Base-by-base conservation (phyloP, 1,284 basidiomycete species). In the Termitomyces sp. region DNA sequence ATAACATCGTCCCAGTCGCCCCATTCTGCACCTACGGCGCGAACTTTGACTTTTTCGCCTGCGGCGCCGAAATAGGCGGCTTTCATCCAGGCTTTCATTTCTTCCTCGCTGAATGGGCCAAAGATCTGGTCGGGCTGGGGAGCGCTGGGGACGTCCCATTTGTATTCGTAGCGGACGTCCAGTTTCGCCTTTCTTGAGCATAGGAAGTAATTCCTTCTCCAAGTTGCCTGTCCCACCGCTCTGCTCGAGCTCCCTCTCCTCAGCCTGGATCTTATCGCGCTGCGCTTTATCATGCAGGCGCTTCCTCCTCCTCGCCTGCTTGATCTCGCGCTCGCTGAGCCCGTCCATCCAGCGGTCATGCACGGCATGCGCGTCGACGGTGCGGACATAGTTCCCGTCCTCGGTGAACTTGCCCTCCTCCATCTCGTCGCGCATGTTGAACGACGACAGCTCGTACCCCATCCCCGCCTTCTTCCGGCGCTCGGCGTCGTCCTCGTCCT, bases 351-450 rank as follows among this genome's bases (percentile, higher is more conserved):
- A 99, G 28, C 81, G 80, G 70, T 99, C 96, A 68, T 98, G 94
- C 50, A 90, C 82, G 14, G 88, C 93, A 65, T 94, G 88, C 5
- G 90, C 89, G 70, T 99, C 95, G 60, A 87, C 88, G 46, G 93
- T 86, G 52, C 84, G 83, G 50, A 94, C 80, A 67, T 95, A 97
- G 53, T 72, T 84, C 43, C 97, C 97, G 63, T 98, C 96, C 53
- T 89, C 91, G 9, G 93, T 88, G 73, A 99, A 97, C 63, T 93
- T 91, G 31, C 97, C 97, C 67, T 97, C 92, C 63, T 91, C 86
- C 88, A 99, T 95, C 78, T 99, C 97, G 60, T 91, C 88, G 60
- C 94, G 90, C 97, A 99, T 98, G 70, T 99, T 97, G 81, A 99
- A 99, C 30, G 90, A 89, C 7, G 92, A 95, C 11, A 98, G 68